phyloP scores from a whole-genome alignment of 2,329 filamentous ascomycete genomes.

The Neonectria ditissima region DNA sequence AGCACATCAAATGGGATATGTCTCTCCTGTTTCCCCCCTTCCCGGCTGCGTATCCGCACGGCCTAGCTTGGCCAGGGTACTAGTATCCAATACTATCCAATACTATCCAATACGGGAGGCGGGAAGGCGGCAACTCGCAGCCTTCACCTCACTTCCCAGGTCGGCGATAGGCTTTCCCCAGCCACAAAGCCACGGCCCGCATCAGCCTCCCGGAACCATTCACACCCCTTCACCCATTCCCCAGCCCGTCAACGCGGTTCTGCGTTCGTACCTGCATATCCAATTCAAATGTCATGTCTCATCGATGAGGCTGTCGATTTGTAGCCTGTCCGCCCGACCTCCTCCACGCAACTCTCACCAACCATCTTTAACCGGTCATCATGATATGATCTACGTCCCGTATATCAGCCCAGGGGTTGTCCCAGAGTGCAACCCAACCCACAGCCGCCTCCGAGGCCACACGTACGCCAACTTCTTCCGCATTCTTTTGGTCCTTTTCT shows the following conservation, averaged over 20 bases:
- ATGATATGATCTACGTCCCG: not conserved
- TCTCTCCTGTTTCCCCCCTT: not conserved
- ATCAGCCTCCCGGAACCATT: slow-evolving; percentile 1
- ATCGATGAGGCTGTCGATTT: not conserved
- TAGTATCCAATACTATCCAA: no score
- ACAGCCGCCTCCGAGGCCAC: not conserved
- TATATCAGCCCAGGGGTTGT: not conserved
- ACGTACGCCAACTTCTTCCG: not conserved
- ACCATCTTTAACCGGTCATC: slow-evolving; percentile 4
- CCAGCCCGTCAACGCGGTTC: not conserved
- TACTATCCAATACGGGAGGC: not conserved
- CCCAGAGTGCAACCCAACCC: slow-evolving; percentile 1
- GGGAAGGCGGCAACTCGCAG: slow-evolving; percentile 2
- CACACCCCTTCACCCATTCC: slow-evolving; percentile 5
- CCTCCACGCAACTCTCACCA: not conserved
- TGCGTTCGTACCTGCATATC: slow-evolving; percentile 19
- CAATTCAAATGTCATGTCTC: not conserved
- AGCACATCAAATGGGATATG: not conserved
- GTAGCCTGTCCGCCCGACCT: no score
- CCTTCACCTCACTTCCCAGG: not conserved
- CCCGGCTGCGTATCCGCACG: not conserved
- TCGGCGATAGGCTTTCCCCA: not conserved
- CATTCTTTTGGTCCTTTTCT: not conserved
- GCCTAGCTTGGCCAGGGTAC: not conserved
- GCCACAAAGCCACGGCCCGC: slow-evolving; percentile 13